Percentiles rank a stretch among this genome's conserved stretches.
phyloP scores from a whole-genome alignment of 345 rosid species.

The Aethionema arabicum region DNA sequence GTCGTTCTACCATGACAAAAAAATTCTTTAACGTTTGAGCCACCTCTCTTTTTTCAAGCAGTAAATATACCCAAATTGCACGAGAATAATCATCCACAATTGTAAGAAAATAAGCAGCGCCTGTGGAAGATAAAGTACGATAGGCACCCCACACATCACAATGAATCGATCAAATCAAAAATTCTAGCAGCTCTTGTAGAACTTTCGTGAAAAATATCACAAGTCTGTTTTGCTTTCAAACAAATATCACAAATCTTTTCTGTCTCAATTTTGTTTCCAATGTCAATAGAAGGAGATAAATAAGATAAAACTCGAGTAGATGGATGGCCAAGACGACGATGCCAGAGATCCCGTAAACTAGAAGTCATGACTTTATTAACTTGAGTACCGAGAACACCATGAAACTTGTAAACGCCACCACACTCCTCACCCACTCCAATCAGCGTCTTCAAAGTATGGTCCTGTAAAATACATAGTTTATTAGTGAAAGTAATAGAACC shows the following conservation, averaged over 20 bases:
- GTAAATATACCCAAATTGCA: background rate
- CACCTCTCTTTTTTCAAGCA: too few species aligned
- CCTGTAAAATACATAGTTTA: background rate
- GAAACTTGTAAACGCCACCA: background rate
- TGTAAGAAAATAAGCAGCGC: background rate
- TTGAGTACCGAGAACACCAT: background rate
- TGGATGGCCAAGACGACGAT: background rate
- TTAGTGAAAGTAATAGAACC: background rate
- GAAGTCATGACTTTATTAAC: too few species aligned
- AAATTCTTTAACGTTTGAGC: too few species aligned
- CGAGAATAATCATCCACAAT: background rate
- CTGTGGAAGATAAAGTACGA: background rate
- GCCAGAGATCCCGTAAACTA: background rate
- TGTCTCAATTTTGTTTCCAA: background rate
- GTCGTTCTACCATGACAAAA: background rate
- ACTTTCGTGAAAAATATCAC: background rate
- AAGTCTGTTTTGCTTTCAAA: background rate
- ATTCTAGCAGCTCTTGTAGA: background rate
- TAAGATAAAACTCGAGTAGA: background rate
- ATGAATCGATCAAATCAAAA: background rate
- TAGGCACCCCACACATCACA: background rate
- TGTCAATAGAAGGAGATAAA: background rate
- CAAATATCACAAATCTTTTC: background rate
- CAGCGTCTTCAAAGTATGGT: background rate
- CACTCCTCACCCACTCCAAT: slow-evolving; percentile 14